Evolutionary conservation across 495 filamentous ascomycete species (phyloP), one percentile per base, ranked within the genome.

Genomic region (Trichocladium uniseriatum): DNA sequence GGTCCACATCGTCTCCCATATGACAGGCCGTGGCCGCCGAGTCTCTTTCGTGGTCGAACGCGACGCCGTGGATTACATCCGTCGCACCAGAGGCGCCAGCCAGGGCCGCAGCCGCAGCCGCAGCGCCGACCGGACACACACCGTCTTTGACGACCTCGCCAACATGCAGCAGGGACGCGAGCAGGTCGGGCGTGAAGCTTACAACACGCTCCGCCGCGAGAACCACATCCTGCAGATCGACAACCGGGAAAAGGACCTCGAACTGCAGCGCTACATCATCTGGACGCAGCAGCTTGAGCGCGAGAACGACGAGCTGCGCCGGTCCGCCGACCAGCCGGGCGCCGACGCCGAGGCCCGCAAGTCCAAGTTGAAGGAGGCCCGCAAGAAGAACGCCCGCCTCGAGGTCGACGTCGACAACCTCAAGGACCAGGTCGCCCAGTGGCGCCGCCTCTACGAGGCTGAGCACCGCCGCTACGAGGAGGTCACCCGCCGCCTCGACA

Each of bases 231-330:
- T 65, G 37, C 52, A 48, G 45, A 43, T 58, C 41, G 45, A 63
- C 22, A 28, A 15, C 31, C 41, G 19, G 19, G n/a, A 20, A 0
- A 36, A 22, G 32, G 19, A 29, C n/a, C 21, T 10, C 32, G 15
- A 51, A 8, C 48, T 48, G 18, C 27, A 53, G 24, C 45, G 37
- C 1, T 28, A 58, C 18, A 51, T 48, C 22, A 28, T 22, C 32
- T 28, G 27, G 20, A 45, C 48, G 22, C n/a, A 59, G 16, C 45
- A 54, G 46, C 54, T 60, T 2, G 16, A 48, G 22, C 48, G 43
- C 14, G 44, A 65, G 28, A 63, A 61, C 55, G 43, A 21, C 29
- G 54, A 58, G 29, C 60, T 63, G 9, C 53, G 56, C n/a, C 60
- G 47, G 7, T 52, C 56, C 4, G 40, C 51, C 11, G 56, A 58